These are phyloP conservation scores for Claviceps arundinis DNA, from an alignment of 2,329 filamentous ascomycete species.

Conservation along the genomic window DNA sequence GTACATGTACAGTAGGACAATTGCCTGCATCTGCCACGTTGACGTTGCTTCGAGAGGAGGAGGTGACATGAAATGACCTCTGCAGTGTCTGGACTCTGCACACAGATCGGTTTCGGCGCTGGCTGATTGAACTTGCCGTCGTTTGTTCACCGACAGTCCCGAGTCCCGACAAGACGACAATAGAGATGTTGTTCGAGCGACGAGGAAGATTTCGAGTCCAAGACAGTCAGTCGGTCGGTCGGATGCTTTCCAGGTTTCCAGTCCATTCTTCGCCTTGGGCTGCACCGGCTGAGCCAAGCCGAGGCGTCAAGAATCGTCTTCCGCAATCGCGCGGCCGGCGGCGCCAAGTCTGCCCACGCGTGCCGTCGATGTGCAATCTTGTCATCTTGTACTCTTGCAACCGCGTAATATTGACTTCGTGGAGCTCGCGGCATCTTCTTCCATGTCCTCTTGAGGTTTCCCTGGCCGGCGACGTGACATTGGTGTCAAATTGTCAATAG, in stretches of 20 bases:
- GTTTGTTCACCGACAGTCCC: neutral
- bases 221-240: neutral
- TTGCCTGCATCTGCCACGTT: neutral
- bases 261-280: no score
- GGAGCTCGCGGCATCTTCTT: neutral
- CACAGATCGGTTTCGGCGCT: neutral
- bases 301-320: no score
- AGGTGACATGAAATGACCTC: neutral
- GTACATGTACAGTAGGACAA: no score
- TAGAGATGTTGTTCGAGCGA: neutral
- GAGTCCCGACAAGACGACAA: neutral
- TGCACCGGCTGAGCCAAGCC: no score
- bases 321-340: no score
- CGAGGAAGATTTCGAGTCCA: neutral
- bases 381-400: no score
- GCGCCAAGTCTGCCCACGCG: no score
- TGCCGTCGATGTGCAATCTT: no score
- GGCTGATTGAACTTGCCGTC: neutral
- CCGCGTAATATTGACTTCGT: no score
- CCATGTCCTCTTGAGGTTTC: neutral
- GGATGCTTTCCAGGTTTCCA: neutral
- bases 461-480: neutral
- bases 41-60: neutral
- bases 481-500: neutral
- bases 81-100: neutral